These are phyloP conservation scores for Nitzschia sp. DNA, from an alignment of 108 stramenopile species.

Conservation along the genomic window DNA sequence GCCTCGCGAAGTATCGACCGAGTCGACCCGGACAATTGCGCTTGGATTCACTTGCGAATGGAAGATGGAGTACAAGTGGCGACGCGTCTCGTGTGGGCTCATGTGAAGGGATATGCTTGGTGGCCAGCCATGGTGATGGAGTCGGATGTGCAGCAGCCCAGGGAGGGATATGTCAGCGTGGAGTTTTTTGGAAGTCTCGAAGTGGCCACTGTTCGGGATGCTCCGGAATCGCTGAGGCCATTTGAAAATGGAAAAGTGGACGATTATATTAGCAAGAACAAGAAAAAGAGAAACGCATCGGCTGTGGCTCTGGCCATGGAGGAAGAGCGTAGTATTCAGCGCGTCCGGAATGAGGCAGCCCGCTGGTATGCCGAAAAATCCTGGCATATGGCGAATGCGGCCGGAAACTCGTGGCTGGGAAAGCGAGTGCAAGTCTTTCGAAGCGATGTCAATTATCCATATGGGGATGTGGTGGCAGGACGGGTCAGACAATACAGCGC, in stretches of 20 bases:
- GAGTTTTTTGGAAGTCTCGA: slow-evolving; percentile 64
- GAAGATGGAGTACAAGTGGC: slow-evolving; percentile 55
- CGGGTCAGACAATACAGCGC: slow-evolving; percentile 44
- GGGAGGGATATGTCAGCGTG: slow-evolving; percentile 51
- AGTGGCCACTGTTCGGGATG: slow-evolving; percentile 52
- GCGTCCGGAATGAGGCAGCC: slow-evolving; percentile 53
- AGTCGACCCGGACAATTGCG: slow-evolving; percentile 36
- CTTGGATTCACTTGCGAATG: slow-evolving; percentile 51
- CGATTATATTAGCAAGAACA: slow-evolving; percentile 59
- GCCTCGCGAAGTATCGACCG: slow-evolving; percentile 26
- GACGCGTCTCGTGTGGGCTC: slow-evolving; percentile 64
- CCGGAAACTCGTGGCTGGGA: slow-evolving; percentile 39
- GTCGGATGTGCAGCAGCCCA: slow-evolving; percentile 43
- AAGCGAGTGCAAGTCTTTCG: slow-evolving; percentile 52
- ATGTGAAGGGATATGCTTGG: slow-evolving; percentile 78
- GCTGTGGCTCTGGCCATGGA: slow-evolving; percentile 43
- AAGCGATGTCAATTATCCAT: slow-evolving; percentile 66
- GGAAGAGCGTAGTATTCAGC: slow-evolving; percentile 44
- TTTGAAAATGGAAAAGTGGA: slow-evolving; percentile 55
- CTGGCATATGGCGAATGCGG: slow-evolving; percentile 36
- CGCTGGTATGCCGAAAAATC: slow-evolving; percentile 53
- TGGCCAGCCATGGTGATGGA: slow-evolving; percentile 76
- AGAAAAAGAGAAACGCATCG: slow-evolving; percentile 65
- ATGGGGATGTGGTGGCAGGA: slow-evolving; percentile 62
- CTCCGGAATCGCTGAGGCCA: slow-evolving; percentile 52